phyloP scores from a whole-genome alignment of 2,329 filamentous ascomycete genomes.

The Aspergillus sp. region DNA sequence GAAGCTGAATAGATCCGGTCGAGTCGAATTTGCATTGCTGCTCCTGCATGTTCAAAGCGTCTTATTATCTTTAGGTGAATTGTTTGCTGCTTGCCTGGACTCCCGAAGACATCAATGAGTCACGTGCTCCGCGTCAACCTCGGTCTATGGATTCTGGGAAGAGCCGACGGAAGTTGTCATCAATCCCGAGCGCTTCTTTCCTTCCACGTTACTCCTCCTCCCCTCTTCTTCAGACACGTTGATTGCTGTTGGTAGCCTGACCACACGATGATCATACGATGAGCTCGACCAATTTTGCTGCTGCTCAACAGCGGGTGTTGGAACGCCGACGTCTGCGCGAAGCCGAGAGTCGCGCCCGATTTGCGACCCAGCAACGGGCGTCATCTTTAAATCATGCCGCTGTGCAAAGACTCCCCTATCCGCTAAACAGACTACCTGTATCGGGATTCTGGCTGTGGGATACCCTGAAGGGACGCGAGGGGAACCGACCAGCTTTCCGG shows the following conservation, averaged over 20 bases:
- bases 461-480: slow-evolving; percentile 62
- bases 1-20: too few relatives aligned
- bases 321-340: slow-evolving; percentile 72
- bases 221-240: background rate
- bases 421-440: slow-evolving; percentile 49
- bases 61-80: too few relatives aligned
- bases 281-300: slow-evolving; percentile 65
- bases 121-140: background rate
- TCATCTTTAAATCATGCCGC: slow-evolving; percentile 46
- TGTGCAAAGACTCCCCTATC: slow-evolving; percentile 52
- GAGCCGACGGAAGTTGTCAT: background rate
- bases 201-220: background rate
- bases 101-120: background rate
- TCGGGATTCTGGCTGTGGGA: slow-evolving; percentile 54
- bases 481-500: slow-evolving; percentile 76
- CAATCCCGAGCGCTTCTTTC: background rate
- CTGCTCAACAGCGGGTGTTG: slow-evolving; percentile 78
- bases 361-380: slow-evolving; percentile 36
- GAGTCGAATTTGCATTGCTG: too few relatives aligned
- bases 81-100: background rate
- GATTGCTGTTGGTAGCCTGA: background rate
- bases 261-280: slow-evolving; percentile 36
- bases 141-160: background rate
- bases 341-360: slow-evolving; percentile 51
- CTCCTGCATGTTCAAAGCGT: too few relatives aligned